A percentile compares a stretch with the other conserved stretches of the same genome.
Evolutionary conservation across 2,329 filamentous ascomycete species (phyloP).

Genomic region (Claviceps sp.): DNA sequence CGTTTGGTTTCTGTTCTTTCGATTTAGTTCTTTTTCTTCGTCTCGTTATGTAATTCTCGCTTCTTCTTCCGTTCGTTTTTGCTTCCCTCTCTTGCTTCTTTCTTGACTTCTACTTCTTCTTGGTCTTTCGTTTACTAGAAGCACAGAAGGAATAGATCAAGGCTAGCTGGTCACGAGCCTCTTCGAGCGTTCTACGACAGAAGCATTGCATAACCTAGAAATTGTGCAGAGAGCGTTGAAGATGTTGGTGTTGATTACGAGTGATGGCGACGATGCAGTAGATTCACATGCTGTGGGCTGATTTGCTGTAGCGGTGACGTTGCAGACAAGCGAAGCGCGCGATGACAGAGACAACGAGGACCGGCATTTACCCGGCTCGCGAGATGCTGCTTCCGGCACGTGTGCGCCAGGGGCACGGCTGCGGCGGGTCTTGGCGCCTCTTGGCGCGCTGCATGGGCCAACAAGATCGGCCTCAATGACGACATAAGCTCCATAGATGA

Average conservation of each 20-base stretch:
- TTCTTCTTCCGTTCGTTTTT: background rate
- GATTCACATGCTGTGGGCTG: background rate
- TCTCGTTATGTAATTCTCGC: background rate
- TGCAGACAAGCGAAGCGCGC: no score
- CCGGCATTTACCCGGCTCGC: background rate
- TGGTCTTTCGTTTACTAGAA: no score
- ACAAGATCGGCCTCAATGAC: conserved; percentile 7
- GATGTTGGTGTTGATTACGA: background rate
- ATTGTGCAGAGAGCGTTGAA: background rate
- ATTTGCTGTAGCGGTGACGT: no score
- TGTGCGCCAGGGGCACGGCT: background rate
- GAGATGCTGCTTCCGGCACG: background rate
- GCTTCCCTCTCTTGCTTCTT: no score
- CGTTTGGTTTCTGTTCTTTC: background rate
- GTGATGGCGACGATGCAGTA: background rate
- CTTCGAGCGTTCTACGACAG: background rate
- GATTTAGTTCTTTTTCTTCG: background rate
- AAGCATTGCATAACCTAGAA: background rate
- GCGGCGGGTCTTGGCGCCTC: no score
- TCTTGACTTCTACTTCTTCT: no score
- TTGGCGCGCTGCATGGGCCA: no score
- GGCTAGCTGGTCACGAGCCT: background rate
- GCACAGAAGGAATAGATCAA: no score
- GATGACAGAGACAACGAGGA: no score
- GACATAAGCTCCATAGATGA: conserved; percentile 2